Base-by-base conservation (phyloP, 495 filamentous ascomycete genomes). In the Talaromyces ruber region DNA sequence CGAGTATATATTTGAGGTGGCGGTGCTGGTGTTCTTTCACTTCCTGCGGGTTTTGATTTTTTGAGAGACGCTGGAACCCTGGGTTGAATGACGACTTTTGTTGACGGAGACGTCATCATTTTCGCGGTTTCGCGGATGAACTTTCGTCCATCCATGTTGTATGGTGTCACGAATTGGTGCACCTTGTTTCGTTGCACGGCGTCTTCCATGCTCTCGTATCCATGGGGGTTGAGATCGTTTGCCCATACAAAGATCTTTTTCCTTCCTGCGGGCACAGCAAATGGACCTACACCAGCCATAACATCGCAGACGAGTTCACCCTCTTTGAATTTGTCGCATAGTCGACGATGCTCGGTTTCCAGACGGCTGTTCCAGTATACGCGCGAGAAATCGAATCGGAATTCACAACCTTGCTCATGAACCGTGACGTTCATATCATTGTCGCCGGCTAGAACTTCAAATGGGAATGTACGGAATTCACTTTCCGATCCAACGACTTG, bases 311-410 rank as follows among this genome's bases (percentile, higher is more conserved):
- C 89, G 25, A 92, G 92, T 65, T 97, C 90, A 24, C 94, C 91
- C 1, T 85, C 82, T 45, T 82, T 75, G 76, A 98, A 98, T 59
- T 88, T 77, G 52, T 83, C 76, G 61, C 95, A 83, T 9, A 99
- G 76, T 2, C 94, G 81, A 52, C 84, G 82, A 70, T 99, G 94
- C 72, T 99, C 94, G 11, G 86, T 89, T 62, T 93, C 86, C 11
- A 99, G 80, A 61, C 93, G 84, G 64, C 83, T 89, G 74, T 99
- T 99, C 94, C 94, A 99, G 77, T 98, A 99, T 2, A 98, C 95
- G 50, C 94, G 93, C 6, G 88, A 79, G 57, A 76, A 81, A 64
- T 83, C 75, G 68, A 83, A 80, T 51, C 66, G 68, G 67, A 80
- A 83, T 25, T 72, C 63, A 63, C 77, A 83, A 37, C 76, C 72